A percentile compares a stretch with the other conserved stretches of the same genome.
Conservation (phyloP, 306 rosid genomes). For the Prunus mume region DNA sequence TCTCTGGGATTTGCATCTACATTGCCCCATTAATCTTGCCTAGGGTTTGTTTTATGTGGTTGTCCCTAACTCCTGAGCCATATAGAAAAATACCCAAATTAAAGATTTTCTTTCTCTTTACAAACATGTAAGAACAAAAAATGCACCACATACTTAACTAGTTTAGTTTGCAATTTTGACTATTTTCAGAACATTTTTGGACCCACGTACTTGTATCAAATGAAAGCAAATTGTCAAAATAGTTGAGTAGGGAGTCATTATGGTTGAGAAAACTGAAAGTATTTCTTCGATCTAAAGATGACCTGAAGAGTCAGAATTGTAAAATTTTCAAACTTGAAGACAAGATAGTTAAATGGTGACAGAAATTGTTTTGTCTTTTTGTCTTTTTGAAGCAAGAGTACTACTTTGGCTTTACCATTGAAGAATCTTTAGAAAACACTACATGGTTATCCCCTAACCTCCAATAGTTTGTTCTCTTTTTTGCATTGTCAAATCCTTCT, state of each 20-base stretch:
- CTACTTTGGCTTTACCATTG: too few relatives aligned
- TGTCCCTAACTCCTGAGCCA: neutral
- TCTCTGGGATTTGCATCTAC: neutral
- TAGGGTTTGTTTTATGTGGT: neutral
- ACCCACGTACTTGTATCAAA: neutral
- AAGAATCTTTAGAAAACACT: too few relatives aligned
- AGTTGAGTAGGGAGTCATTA: neutral
- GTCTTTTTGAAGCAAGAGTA: too few relatives aligned
- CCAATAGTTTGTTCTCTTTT: neutral
- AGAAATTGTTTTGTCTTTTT: neutral
- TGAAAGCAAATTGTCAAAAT: neutral
- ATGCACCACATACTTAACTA: neutral
- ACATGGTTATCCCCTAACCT: neutral
- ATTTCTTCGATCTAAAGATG: neutral
- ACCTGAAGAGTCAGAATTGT: neutral
- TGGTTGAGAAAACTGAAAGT: neutral
- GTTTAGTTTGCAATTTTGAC: neutral
- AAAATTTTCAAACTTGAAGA: too few relatives aligned
- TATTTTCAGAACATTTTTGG: neutral
- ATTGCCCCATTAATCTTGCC: neutral
- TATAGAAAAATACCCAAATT: neutral
- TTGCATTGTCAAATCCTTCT: neutral
- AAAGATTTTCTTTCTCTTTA: slow-evolving; percentile 2
- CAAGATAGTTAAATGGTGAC: neutral
- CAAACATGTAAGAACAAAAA: neutral